Evolutionary conservation across 495 filamentous ascomycete species (phyloP), one percentile per base, ranked within the genome.

Genomic region (Neurospora sp.): DNA sequence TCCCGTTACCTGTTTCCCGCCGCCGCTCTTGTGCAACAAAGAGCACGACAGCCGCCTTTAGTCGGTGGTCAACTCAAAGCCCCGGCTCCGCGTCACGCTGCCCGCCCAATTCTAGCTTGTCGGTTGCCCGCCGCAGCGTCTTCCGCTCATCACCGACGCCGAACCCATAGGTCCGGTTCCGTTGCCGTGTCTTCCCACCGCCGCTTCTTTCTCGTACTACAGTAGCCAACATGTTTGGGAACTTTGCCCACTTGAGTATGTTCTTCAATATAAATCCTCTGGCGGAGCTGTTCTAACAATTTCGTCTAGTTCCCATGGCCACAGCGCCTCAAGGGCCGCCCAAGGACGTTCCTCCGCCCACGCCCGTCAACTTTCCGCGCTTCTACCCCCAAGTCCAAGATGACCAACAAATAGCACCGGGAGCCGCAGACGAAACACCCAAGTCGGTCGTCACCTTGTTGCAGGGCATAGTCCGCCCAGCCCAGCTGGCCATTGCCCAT

Each of bases 331-430:
- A 74, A 42, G 74, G 42, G 22, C 81, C 82, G 27, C 84, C 84
- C 37, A 82, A 84, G 76, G 80, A 86, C 39, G 81, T 86, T n/a
- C 84, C 83, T 35, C 84, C 85, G 37, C 81, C 85, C n/a, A 87
- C 84, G n/a, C 85, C 85, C 44, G 76, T 88, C 76, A 82, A 79
- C 74, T 83, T 88, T 61, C 86, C 86, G 65, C 78, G 79, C 44
- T 86, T 78, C 74, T 76, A 75, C 37, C 84, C 85, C 16, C 78
- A 80, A 71, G 72, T 70, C 59, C 74, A 72, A 1, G 73, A 75
- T 42, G 53, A 72, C 7, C 75, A 72, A 27, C 74, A 31, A 41
- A 5, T 16, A 20, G 39, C 22, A 71, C 27, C 20, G 41, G 53
- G 35, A 69, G 38, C 71, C 68, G 48, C 69, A 69, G 53, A 42